A percentile compares a stretch with the other conserved stretches of the same genome.
These are phyloP conservation scores for Chlorella sorokiniana DNA, from an alignment of 139 green algal genomes.

Conservation along the genomic window DNA sequence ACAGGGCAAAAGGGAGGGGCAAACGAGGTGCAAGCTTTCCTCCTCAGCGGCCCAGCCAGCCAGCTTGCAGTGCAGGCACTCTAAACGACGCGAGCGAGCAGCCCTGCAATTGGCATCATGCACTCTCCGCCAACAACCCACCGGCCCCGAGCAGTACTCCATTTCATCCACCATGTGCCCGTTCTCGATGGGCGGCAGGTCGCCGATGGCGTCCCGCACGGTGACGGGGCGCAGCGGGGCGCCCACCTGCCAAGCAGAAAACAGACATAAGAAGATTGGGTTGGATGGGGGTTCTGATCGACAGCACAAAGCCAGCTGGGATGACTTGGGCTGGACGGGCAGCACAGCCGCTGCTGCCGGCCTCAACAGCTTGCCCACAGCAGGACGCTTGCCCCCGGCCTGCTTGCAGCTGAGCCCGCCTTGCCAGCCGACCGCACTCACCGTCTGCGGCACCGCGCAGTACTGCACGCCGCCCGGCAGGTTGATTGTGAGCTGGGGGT, in stretches of 20 bases:
- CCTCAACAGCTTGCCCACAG: too few species aligned
- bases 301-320: not conserved
- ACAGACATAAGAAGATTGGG: not conserved
- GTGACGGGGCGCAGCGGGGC: conserved; percentile 90
- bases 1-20: too few species aligned
- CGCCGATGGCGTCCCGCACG: conserved; percentile 90
- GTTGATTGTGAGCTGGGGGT: conserved; percentile 88
- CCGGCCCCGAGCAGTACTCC: conserved; percentile 43
- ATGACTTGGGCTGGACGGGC: too few species aligned
- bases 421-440: conserved; percentile 7
- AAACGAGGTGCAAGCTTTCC: not conserved
- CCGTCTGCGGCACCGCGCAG: conserved; percentile 66
- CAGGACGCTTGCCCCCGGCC: too few species aligned
- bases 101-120: too few species aligned
- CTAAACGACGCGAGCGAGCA: too few species aligned
- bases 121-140: conserved; percentile 18
- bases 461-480: conserved; percentile 80
- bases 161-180: conserved; percentile 66
- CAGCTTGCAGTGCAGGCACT: too few species aligned
- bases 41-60: not conserved
- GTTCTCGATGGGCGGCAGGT: conserved; percentile 90
- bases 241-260: conserved; percentile 39
- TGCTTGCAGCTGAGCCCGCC: too few species aligned
- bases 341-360: too few species aligned
- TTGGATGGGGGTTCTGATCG: not conserved